Percentiles rank a stretch among this genome's conserved stretches.
Evolutionary conservation across 352 stramenopile species (phyloP).

Genomic region (Phytophthora macrochlamydospora): DNA sequence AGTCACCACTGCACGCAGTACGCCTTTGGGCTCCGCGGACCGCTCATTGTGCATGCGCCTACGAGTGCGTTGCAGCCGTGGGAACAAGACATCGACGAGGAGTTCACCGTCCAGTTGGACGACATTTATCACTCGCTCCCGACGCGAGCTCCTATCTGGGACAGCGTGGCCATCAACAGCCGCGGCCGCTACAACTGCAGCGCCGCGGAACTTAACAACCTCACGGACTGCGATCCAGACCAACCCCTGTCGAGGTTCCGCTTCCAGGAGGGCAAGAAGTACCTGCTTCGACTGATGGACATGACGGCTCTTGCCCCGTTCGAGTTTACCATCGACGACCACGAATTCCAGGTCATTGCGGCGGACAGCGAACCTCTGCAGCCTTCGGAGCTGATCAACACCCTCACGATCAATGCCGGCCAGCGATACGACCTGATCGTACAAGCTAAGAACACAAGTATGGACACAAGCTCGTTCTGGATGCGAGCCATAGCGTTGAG

Average conservation of each 20-base stretch:
- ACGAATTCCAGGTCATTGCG: constrained; percentile 38
- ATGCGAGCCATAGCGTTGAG: constrained; percentile 31
- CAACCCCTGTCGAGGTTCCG: constrained; percentile 25
- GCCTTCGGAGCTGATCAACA: constrained; percentile 29
- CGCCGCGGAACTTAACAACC: constrained; percentile 11
- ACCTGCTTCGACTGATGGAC: constrained; percentile 37
- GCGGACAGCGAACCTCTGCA: constrained; percentile 27
- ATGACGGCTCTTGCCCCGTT: constrained; percentile 34
- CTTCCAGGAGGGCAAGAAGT: constrained; percentile 25
- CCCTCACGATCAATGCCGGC: constrained; percentile 32
- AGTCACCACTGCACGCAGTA: constrained; percentile 40
- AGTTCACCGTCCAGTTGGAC: constrained; percentile 26
- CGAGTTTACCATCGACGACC: constrained; percentile 42
- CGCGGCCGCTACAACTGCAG: constrained; percentile 41
- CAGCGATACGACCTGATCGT: constrained; percentile 41
- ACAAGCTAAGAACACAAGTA: constrained; percentile 22
- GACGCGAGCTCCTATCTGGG: constrained; percentile 19
- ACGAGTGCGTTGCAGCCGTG: constrained; percentile 8
- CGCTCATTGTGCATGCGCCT: constrained; percentile 34
- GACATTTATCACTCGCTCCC: constrained; percentile 35
- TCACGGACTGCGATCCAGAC: constrained; percentile 12
- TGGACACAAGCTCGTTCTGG: constrained; percentile 27
- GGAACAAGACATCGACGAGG: constrained; percentile 28
- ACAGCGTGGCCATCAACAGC: constrained; percentile 38
- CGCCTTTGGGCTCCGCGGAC: constrained; percentile 32